Evolutionary conservation across 805 yeast species (phyloP), one percentile per base, ranked within the genome.

Genomic region (Teunomyces panamensis): DNA sequence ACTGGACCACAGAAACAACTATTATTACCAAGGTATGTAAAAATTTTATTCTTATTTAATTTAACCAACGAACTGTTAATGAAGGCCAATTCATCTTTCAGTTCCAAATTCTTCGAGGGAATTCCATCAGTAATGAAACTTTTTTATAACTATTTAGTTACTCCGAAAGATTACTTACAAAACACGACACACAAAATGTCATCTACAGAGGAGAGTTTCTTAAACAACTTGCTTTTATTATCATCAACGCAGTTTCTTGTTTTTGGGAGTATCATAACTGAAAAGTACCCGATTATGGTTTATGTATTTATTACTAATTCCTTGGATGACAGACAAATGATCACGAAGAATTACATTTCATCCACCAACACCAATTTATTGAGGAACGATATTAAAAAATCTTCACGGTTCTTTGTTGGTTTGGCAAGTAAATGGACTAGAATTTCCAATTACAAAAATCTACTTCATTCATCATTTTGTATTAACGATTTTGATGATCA

Each of bases 391-490:
- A 5, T 20, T 20, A 20, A 20, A 20, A 20, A 5, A 20, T 20
- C 5, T 20, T 20, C 6, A 5, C 24, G 4, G 6, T 68, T 74
- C 44, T 75, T 77, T 55, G 80, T 77, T 49, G 49, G 54, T 1
- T 64, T 78, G 55, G 75, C 79, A 0, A 54, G 56, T 24, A 60
- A 58, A 9, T 78, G 80, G 81, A 54, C 67, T 2, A 56, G 58
- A 17, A 60, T 59, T 7, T 49, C 67, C 9, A 59, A 64, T 10
- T 60, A 67, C 43, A 57, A 59, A 11, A 62, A 63, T 27, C 59
- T 78, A 30, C 51, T 75, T 2, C 68, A 69, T 41, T 75, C 80
- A 0, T 60, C 62, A 1, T 74, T 75, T 50, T 79, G 83, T 50
- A 70, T 77, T 3, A 58, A 72, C 3, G 64, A 65, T 43, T 42